Evolutionary conservation across 2,329 filamentous ascomycete species (phyloP), one percentile per base, ranked within the genome.

Genomic region (Aphanocladium album): DNA sequence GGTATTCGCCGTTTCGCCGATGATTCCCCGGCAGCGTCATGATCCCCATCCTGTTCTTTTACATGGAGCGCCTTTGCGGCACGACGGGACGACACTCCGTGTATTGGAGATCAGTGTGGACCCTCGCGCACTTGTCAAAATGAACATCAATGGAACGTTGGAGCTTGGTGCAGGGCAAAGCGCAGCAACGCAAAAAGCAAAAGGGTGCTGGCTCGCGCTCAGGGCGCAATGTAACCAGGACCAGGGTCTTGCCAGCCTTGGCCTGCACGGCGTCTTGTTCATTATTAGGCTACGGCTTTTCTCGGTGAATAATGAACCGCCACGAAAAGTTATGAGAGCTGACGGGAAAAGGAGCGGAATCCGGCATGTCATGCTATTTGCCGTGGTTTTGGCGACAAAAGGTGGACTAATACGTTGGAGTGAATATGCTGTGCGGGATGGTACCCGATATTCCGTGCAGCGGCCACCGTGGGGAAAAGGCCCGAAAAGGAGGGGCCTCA

Each of bases 371-470:
- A 19, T 35, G 4, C 41, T 19, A 3, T 19, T 27, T 30, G 45
- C 55, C 55, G 35, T 50, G 35, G 17, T 27, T 57, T 57, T 57
- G 33, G 30, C 55, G 45, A 41, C n/a, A 43, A 43, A 21, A 39
- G 55, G 19, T 30, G 43, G 30, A 16, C n/a, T 35, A 35, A 35
- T 35, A 6, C 33, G 6, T 5, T 23, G 6, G 19, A 16, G 17
- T 21, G 25, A 25, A 14, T n/a, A 51, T 33, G 25, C 23, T 25
- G 33, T 25, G 21, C 54, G 56, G 46, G n/a, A 51, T 11, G 45
- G 9, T 23, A 35, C 23, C 57, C 57, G 57, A 60, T 41, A 60
- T 49, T 60, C 57, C 57, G 39, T 49, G 57, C 23, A n/a, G 25
- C 5, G 49, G 47, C 19, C 30, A 37, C 27, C 56, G 46, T 51